Base-by-base conservation (phyloP, 805 yeast genomes). In the Kregervanrija pseudodelftensis region DNA sequence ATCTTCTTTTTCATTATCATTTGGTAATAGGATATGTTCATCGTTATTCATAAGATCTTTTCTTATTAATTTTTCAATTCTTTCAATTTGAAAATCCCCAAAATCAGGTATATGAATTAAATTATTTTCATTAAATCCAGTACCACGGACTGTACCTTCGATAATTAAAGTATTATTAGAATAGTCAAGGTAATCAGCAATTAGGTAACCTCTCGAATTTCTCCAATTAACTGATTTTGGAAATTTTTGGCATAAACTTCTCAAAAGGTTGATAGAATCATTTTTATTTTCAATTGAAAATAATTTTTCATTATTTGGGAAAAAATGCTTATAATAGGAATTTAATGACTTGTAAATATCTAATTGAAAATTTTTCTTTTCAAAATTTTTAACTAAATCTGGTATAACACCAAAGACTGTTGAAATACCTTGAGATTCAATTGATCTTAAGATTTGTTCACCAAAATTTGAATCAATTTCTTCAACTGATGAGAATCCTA, bases 141-240 rank as follows among this genome's bases (percentile, higher is more conserved):
- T 66, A 44, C 98, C 99, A 61, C 99, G 77, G 4, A 86, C 88
- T 4, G 79, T 75, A 41, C 99, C 99, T 59, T 81, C 83, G 7
- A 93, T 74, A 7, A 76, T 76, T 34, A 89, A 59, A 7, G 58
- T 50, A 3, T 72, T 72, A 30, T 64, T 65, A 14, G 46, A 36
- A 4, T 64, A 56, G 16, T 61, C 53, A 1, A 85, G 70, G 4
- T 64, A 57, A 52, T 89, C 95, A 1, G 95, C 90, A 9, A 93
- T 73, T 43, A 93, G 43, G 66, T 89, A 93, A 8, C 96, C 91
- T 59, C 99, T 73, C n/a, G 80, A 67, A 55, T 91, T 97, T 66
- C 98, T 81, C 98, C 99, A 93, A 17, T 77, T 77, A 39, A 95
- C 71, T 1, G 86, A 78, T 58, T 80, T 82, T 28, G 99, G 99